These are phyloP conservation scores for Saccharum hybrid DNA, from an alignment of 202 grass and related monocot species.

Conservation along the genomic window DNA sequence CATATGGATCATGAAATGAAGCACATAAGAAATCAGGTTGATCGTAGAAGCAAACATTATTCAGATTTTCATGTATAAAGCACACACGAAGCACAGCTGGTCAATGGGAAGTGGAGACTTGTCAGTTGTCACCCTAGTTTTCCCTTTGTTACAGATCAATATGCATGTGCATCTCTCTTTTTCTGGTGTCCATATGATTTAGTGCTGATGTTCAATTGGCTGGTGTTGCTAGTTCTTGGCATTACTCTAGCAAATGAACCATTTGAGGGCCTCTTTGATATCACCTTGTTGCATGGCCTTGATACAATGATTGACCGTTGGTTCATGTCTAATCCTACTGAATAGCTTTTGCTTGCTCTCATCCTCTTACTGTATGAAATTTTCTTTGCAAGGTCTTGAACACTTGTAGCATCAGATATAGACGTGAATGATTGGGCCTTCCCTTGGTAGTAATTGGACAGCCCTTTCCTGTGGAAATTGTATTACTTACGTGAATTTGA, in stretches of 20 bases:
- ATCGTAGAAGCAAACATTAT: constrained; percentile 18
- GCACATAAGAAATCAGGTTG: constrained; percentile 21
- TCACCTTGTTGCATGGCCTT: constrained; percentile 50
- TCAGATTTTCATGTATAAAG: neutral
- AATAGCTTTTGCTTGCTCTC: constrained; percentile 65
- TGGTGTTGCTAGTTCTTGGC: constrained; percentile 48
- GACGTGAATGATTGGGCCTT: constrained; percentile 89
- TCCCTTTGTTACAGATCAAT: constrained; percentile 32
- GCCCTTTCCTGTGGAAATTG: constrained; percentile 66
- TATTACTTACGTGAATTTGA: constrained; percentile 26
- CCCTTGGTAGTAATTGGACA: constrained; percentile 76
- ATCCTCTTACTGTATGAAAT: constrained; percentile 64
- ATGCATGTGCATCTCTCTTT: constrained; percentile 40
- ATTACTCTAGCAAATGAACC: constrained; percentile 40
- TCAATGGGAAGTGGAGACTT: constrained; percentile 11
- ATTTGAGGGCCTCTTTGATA: constrained; percentile 65
- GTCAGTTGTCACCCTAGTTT: constrained; percentile 9
- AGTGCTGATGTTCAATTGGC: constrained; percentile 26
- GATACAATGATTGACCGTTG: constrained; percentile 48
- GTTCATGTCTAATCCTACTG: constrained; percentile 52
- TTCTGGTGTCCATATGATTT: constrained; percentile 39
- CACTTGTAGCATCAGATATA: constrained; percentile 55
- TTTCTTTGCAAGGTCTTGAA: constrained; percentile 78
- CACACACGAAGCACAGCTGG: constrained; percentile 2
- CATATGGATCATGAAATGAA: constrained; percentile 17